Conservation (phyloP, 768 basidiomycete species). For the Pluteus cervinus region DNA sequence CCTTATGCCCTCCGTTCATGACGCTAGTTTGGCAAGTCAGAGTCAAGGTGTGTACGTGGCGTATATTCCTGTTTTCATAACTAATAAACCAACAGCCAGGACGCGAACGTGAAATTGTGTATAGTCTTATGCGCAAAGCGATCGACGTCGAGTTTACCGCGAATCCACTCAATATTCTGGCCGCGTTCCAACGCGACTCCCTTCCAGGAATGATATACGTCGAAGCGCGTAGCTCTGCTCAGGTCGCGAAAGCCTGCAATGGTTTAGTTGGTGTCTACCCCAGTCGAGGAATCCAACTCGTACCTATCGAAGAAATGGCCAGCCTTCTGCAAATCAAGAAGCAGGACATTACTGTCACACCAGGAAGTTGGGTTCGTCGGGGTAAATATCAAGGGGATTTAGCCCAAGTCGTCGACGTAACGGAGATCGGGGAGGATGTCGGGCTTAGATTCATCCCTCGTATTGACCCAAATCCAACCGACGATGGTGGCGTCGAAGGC, state of each 20-base stretch:
- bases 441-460: conserved; percentile 95
- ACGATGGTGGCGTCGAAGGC: conserved; percentile 57
- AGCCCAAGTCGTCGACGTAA: conserved; percentile 91
- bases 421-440: conserved; percentile 89
- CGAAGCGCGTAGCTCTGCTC: conserved; percentile 83
- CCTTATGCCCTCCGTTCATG: conserved; percentile 95
- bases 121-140: conserved; percentile 92
- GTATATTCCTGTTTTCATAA: neutral
- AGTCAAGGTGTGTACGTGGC: conserved; percentile 61
- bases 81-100: conserved; percentile 56
- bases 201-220: conserved; percentile 95
- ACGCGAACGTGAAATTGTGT: conserved; percentile 87
- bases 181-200: conserved; percentile 95
- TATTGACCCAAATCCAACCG: conserved; percentile 90
- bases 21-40: conserved; percentile 94
- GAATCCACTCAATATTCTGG: conserved; percentile 78
- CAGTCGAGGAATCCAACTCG: conserved; percentile 73
- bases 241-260: conserved; percentile 78
- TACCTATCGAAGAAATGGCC: conserved; percentile 98
- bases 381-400: conserved; percentile 94
- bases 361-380: conserved; percentile 92
- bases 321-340: conserved; percentile 94
- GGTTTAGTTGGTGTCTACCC: conserved; percentile 93
- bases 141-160: conserved; percentile 77
- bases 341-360: conserved; percentile 76